Evolutionary conservation across 345 rosid species (phyloP), one percentile per base, ranked within the genome.

Genomic region (Punica granatum): DNA sequence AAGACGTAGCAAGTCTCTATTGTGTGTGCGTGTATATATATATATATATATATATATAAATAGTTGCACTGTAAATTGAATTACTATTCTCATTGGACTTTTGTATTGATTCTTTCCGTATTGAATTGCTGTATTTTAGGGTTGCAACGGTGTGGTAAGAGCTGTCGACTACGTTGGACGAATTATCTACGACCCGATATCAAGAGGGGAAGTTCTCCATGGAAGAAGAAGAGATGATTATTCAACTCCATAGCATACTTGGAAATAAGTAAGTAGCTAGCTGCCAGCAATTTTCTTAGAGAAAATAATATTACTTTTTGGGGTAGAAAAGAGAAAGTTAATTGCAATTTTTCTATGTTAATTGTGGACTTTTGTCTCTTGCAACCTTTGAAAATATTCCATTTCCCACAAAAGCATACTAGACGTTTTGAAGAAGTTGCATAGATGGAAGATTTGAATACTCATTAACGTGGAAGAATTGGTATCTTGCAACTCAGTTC

Each of bases 131-230:
- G 31, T 39, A 19, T 54, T 58, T 43, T 7, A 84, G 96, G 88
- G 25, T 74, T 90, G 61, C 85, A 84, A 39, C 84, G 96, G 72
- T 90, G 96, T 72, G 90, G 96, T 37, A 90, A 90, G 73, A 90
- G 96, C 53, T 90, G 92, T 60, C 80, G 96, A 23, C 77, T 90
- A 25, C 78, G 96, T 21, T 90, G 96, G 96, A 85, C 87, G 3
- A 90, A 90, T 46, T 90, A 90, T 59, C 82, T 90, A 48, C 75
- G 96, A 62, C 92, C 96, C 37, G 92, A 90, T 68, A 87, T 90
- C 75, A 90, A 87, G 65, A 80, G 96, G 64, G 96, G 7, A 71
- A 82, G 48, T 90, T 90, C 68, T 80, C 92, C 61, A 77, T 82
- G 41, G 92, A 89, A 28, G 96, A 89, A 74, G 92, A 87, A 72